These are phyloP conservation scores for Magnaporthales sp. DNA, from an alignment of 2,329 filamentous ascomycete species.

Conservation along the genomic window DNA sequence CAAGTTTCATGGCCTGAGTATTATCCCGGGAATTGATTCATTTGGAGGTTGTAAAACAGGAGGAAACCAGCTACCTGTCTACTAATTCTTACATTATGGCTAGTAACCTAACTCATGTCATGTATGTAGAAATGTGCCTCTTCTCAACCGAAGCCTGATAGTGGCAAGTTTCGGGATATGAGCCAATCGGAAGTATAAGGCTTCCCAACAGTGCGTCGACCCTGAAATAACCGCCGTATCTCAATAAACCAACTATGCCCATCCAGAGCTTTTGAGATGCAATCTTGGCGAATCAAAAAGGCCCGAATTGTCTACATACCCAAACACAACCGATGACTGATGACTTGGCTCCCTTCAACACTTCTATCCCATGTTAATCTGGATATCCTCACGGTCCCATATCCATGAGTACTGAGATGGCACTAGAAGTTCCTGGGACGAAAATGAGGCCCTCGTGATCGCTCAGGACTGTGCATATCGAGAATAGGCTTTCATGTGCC, in stretches of 20 bases:
- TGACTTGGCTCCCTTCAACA: not conserved
- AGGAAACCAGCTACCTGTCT: too few relatives aligned
- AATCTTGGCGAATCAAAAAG: not conserved
- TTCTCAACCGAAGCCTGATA: not conserved
- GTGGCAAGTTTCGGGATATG: not conserved
- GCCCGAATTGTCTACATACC: not conserved
- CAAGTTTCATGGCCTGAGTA: too few relatives aligned
- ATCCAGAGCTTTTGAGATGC: not conserved
- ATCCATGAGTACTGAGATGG: not conserved
- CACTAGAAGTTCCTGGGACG: not conserved
- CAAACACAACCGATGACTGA: not conserved
- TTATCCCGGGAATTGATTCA: not conserved
- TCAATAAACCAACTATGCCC: too few relatives aligned
- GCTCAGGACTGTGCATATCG: not conserved
- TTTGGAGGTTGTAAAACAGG: too few relatives aligned
- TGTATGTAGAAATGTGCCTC: not conserved
- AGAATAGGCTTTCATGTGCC: not conserved
- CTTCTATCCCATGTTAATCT: not conserved
- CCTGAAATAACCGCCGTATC: not conserved
- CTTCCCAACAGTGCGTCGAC: not conserved
- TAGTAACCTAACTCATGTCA: not conserved
- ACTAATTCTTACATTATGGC: too few relatives aligned
- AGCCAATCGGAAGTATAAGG: not conserved
- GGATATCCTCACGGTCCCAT: not conserved
- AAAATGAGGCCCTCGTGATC: not conserved